Percentiles rank a stretch among this genome's conserved stretches.
Evolutionary conservation across 192 early-diverging fungal genomes (phyloP).

Genomic region (Backusella psychrophila): DNA sequence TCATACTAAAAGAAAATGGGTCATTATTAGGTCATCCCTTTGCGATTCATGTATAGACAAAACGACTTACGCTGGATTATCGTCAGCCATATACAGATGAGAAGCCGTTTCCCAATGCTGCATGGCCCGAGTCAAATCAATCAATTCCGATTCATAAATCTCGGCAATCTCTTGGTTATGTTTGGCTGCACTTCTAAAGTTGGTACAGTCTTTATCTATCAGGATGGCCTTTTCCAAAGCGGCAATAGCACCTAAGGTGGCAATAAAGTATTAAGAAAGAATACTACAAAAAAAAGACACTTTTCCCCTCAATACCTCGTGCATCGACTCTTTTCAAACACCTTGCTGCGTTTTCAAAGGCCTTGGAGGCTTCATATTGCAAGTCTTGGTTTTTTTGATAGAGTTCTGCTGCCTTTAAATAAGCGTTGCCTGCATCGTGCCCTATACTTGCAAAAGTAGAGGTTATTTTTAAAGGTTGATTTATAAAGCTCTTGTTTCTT

Average conservation of each 20-base stretch:
- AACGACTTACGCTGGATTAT: constrained; percentile 83
- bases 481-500: constrained; percentile 14
- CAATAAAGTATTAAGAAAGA: too few species aligned
- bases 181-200: constrained; percentile 40
- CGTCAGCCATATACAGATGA: constrained; percentile 88
- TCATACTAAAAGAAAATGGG: constrained; percentile 56
- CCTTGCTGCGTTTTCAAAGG: constrained; percentile 86
- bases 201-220: constrained; percentile 88
- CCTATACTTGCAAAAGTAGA: constrained; percentile 39
- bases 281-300: background rate
- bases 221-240: constrained; percentile 74
- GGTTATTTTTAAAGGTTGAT: background rate
- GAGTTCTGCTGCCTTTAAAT: constrained; percentile 77
- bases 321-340: constrained; percentile 81
- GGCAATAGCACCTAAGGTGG: constrained; percentile 54
- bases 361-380: constrained; percentile 80
- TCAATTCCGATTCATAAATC: constrained; percentile 81
- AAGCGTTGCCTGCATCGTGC: constrained; percentile 94
- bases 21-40: background rate
- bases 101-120: constrained; percentile 87
- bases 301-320: constrained; percentile 43
- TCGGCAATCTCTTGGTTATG: constrained; percentile 32
- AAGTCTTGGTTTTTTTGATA: constrained; percentile 67
- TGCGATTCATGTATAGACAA: too few species aligned
- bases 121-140: constrained; percentile 56